These are phyloP conservation scores for Schizosaccharomyces osmophilus DNA, from an alignment of 805 yeast genomes.

Conservation along the genomic window DNA sequence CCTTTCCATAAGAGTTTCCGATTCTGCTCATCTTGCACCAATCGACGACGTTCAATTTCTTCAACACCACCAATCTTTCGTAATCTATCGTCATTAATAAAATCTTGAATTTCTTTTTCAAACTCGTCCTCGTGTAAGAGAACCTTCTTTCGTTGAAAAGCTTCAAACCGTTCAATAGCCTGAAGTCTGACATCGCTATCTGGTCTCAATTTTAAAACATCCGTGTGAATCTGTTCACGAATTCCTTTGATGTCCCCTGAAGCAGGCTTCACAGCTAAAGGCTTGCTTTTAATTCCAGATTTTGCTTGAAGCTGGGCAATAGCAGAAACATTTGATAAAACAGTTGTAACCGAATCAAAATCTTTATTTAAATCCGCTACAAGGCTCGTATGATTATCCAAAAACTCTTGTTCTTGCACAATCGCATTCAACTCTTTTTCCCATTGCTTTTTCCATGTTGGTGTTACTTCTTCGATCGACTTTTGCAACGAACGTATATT, in stretches of 20 bases:
- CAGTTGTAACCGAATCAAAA: constrained; percentile 18
- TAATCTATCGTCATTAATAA: constrained; percentile 53
- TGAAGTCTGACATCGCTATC: constrained; percentile 65
- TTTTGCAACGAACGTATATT: constrained; percentile 30
- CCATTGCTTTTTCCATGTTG: constrained; percentile 80
- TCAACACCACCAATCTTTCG: constrained; percentile 76
- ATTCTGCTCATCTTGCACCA: constrained; percentile 44
- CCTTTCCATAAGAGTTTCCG: constrained; percentile 18
- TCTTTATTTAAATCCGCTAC: constrained; percentile 61
- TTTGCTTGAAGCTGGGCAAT: constrained; percentile 23
- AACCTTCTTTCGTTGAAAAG: constrained; percentile 41
- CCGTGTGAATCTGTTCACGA: constrained; percentile 48
- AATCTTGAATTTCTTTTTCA: constrained; percentile 62
- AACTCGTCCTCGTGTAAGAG: constrained; percentile 36
- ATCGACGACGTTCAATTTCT: constrained; percentile 51
- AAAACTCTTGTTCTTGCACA: constrained; percentile 81
- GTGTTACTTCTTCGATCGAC: constrained; percentile 45
- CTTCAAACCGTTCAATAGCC: constrained; percentile 75
- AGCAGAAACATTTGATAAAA: constrained; percentile 34
- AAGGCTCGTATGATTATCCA: constrained; percentile 71
- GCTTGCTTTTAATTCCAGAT: constrained; percentile 12
- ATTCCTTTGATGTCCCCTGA: constrained; percentile 5
- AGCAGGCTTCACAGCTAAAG: constrained; percentile 10
- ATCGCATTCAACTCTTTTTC: constrained; percentile 71
- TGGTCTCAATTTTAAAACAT: constrained; percentile 57